Evolutionary conservation across 352 stramenopile species (phyloP).

Genomic region (Phytopythium boreale): DNA sequence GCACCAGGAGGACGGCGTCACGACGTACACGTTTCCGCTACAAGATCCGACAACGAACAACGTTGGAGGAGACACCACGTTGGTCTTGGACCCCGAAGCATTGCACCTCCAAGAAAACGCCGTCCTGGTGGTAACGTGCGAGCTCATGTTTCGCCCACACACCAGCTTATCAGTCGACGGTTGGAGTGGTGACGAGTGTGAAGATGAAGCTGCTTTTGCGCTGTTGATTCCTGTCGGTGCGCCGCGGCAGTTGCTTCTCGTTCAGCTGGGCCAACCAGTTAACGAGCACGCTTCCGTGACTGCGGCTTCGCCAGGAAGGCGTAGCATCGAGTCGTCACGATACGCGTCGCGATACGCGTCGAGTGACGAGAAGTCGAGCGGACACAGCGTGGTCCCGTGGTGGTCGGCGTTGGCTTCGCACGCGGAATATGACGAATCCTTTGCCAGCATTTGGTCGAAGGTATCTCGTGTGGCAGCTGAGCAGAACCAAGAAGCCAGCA

Average conservation of each 20-base stretch:
- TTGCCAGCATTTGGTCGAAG: slow-evolving; percentile 32
- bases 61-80: slow-evolving; percentile 14
- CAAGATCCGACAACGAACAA: slow-evolving; percentile 5
- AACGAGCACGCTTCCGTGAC: neutral
- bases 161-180: neutral
- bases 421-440: slow-evolving; percentile 21
- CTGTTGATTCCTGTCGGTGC: neutral
- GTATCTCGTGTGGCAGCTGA: neutral
- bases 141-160: slow-evolving; percentile 37
- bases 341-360: neutral
- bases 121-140: slow-evolving; percentile 29
- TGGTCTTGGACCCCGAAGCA: slow-evolving; percentile 30
- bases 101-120: slow-evolving; percentile 22
- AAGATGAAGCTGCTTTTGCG: neutral
- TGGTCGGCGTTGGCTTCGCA: slow-evolving; percentile 37
- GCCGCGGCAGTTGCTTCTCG: slow-evolving; percentile 4
- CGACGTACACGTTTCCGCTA: slow-evolving; percentile 36
- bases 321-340: neutral
- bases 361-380: slow-evolving; percentile 3
- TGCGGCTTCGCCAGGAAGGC: neutral
- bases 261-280: neutral
- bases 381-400: slow-evolving; percentile 29
- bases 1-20: slow-evolving; percentile 15
- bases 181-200: neutral
- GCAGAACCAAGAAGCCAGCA: neutral